Base-by-base conservation (phyloP, 176 grass and related monocot genomes). In the Musa troglodytarum region DNA sequence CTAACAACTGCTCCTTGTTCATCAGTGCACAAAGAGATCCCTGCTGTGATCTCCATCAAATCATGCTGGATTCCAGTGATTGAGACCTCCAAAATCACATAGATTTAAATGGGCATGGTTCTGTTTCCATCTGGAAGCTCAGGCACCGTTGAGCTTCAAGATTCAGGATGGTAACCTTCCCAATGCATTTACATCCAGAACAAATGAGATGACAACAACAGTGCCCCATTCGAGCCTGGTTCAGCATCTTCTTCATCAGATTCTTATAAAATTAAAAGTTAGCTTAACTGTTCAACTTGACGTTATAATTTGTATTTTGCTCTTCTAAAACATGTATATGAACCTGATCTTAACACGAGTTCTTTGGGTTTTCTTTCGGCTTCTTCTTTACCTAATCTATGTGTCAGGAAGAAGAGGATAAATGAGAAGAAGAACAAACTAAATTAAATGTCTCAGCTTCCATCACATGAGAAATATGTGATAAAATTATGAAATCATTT, bases 101-200 rank as follows among this genome's bases (percentile, higher is more conserved):
- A 86, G 70, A 96, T 84, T 1, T 86, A 85, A 20, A 96, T 84
- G 21, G 92, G 92, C 2, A 92, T 86, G 34, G 89, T 80, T 82
- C 81, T 96, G 84, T 89, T 96, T 71, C 89, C 92, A 49, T 96
- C 92, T 16, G 92, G 92, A 76, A 96, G 89, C 55, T 96, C 92
- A 0, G 89, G 86, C 34, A 96, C 78, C 19, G 86, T 81, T 79
- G 54, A 86, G 89, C 62, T 87, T 71, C 50, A 80, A 53, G 24
- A 80, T 80, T 17, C 84, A 84, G 11, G 84, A 23, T 59, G 82
- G 87, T 11, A 23, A 64, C 51, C 68, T 88, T 63, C 82, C 89
- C 54, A 92, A 83, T 82, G 85, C 77, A 62, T 92, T 84, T 8
- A 63, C 80, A 59, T 92, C 82, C 24, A 85, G 73, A 49, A 68